Conservation (phyloP, 2,329 filamentous ascomycete genomes). For the Xylaria sp. region DNA sequence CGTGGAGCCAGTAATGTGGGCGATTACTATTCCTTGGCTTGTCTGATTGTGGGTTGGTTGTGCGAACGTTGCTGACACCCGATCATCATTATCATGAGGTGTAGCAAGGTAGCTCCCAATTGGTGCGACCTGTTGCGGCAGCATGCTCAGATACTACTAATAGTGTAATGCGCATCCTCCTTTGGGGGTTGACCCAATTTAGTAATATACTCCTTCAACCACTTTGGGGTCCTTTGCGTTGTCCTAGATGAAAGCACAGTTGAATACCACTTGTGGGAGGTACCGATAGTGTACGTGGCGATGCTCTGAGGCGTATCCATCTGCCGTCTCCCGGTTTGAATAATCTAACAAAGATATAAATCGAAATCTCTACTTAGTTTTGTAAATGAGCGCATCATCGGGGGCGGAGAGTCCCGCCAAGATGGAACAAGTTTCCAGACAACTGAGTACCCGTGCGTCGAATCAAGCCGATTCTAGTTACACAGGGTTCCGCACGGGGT, state of each 20-base stretch:
- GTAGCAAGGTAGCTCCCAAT: slow-evolving; percentile 16
- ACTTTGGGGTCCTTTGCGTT: not conserved
- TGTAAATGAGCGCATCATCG: not conserved
- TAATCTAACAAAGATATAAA: not conserved
- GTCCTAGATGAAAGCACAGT: not conserved
- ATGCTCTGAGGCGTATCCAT: not conserved
- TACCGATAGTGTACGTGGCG: slow-evolving; percentile 5
- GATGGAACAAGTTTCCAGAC: not conserved
- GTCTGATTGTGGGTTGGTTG: slow-evolving; percentile 22
- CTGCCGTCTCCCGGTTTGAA: not conserved
- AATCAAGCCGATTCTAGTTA: slow-evolving; percentile 22
- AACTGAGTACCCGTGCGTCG: not conserved
- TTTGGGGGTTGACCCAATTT: slow-evolving; percentile 15
- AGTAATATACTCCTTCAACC: slow-evolving; percentile 6
- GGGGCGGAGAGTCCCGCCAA: slow-evolving; percentile 6
- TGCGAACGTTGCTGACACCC: slow-evolving; percentile 30
- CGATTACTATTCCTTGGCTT: slow-evolving; percentile 35
- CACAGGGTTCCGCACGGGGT: slow-evolving; percentile 4
- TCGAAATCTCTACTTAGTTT: no score
- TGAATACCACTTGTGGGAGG: slow-evolving; percentile 2
- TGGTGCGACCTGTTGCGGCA: not conserved
- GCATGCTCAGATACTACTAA: not conserved
- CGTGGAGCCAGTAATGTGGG: slow-evolving; percentile 24
- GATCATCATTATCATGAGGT: slow-evolving; percentile 23
- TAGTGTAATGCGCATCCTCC: not conserved